Base-by-base conservation (phyloP, 495 filamentous ascomycete genomes). In the Penicillium riverlandense region DNA sequence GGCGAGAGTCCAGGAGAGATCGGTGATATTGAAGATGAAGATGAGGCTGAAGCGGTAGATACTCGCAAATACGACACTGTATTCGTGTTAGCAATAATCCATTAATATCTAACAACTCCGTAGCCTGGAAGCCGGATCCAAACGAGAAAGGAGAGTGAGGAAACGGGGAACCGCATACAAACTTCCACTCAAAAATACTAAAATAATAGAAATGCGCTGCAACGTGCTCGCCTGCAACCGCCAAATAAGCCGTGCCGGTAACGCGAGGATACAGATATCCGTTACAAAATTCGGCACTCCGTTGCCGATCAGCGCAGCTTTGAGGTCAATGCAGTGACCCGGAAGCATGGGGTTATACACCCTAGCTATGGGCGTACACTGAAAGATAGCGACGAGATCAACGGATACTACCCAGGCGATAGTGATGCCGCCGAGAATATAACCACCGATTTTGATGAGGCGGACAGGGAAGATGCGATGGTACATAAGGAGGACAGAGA, bases 221-320 rank as follows among this genome's bases (percentile, higher is more conserved):
- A 32, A 40, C 4, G 39, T 6, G 7, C 39, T 51, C 3, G 45
- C 43, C 10, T 74, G 60, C 35, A 74, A 33, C 8, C 46, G 50
- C 69, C 67, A 74, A 27, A 74, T 59, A 12, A 65, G 56, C 2
- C 59, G 63, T 1, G 72, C 47, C 1, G 74, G 73, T 14, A 77
- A 54, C n/a, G 59, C 40, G 4, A 76, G 54, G 12, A 77, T 75
- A 9, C 57, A 48, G 30, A 76, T 44, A 41, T 77, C 70, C 30
- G 65, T 70, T 6, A 66, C 42, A 16, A 79, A 67, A 32, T 71
- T 76, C 28, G 67, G 66, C 8, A 71, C 59, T 7, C 67, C 67
- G n/a, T 71, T 70, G 8, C 61, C 65, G 29, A 71, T 61, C 47
- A 70, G 75, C 13, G 69, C 71, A 7, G 40, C 58, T 35, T 66